Percentiles rank a stretch among this genome's conserved stretches.
These are phyloP conservation scores for Phoma sp. DNA, from an alignment of 2,329 filamentous ascomycete species.

Conservation along the genomic window DNA sequence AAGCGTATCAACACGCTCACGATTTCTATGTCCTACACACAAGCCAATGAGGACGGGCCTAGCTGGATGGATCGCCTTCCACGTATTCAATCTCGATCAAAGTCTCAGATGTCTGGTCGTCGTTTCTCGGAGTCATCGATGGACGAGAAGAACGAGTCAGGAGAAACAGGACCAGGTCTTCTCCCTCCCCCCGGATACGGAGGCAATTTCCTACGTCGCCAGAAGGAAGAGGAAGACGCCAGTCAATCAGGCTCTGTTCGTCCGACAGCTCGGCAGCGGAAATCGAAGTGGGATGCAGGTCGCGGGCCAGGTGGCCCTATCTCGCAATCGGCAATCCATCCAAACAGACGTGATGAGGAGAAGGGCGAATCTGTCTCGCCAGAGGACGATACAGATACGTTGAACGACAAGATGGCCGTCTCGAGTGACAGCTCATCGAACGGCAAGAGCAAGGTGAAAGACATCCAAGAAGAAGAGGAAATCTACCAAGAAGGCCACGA, in stretches of 20 bases:
- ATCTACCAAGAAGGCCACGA: conserved; percentile 82
- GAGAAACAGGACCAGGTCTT: conserved; percentile 67
- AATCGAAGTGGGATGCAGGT: conserved; percentile 67
- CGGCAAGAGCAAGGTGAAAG: conserved; percentile 43
- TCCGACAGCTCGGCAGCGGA: conserved; percentile 66
- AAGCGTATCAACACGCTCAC: conserved; percentile 98
- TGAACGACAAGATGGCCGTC: conserved; percentile 52
- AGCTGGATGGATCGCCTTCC: conserved; percentile 96
- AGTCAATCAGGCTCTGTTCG: conserved; percentile 63
- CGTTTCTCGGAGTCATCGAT: conserved; percentile 66
- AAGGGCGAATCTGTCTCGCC: conserved; percentile 42
- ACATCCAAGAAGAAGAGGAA: conserved; percentile 57
- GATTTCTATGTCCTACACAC: conserved; percentile 94
- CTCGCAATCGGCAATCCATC: conserved; percentile 86
- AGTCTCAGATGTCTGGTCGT: conserved; percentile 72
- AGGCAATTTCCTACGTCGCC: conserved; percentile 79
- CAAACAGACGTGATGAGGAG: conserved; percentile 53
- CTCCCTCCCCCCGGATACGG: conserved; percentile 75
- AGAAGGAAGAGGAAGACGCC: conserved; percentile 73
- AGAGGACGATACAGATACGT: conserved; percentile 54
- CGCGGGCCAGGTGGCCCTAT: conserved; percentile 83
- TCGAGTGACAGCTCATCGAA: conserved; percentile 44
- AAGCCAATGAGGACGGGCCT: conserved; percentile 84
- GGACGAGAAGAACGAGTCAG: conserved; percentile 62
- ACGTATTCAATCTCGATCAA: conserved; percentile 80